These are phyloP conservation scores for Tilletia caries DNA, from an alignment of 1,284 basidiomycete genomes.

Conservation along the genomic window DNA sequence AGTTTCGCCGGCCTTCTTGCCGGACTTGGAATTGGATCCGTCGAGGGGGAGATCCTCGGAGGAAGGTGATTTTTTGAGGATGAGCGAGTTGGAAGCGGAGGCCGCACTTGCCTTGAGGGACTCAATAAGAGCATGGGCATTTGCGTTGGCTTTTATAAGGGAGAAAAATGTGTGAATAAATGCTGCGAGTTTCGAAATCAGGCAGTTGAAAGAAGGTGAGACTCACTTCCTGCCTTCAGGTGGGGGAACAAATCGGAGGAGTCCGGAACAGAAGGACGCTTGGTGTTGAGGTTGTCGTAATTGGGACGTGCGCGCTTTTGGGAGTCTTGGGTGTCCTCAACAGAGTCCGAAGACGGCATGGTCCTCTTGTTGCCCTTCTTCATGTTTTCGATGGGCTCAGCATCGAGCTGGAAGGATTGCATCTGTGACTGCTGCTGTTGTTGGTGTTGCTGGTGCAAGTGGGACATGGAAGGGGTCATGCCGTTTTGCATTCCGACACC, in stretches of 20 bases:
- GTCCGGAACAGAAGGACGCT: background rate
- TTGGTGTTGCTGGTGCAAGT: constrained; percentile 15
- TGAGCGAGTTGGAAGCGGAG: background rate
- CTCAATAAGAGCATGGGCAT: constrained; percentile 19
- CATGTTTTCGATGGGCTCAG: constrained; percentile 27
- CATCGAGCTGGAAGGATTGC: constrained; percentile 36
- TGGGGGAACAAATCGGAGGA: constrained; percentile 6
- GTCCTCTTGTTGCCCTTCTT: constrained; percentile 35
- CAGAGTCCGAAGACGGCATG: constrained; percentile 28
- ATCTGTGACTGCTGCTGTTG: constrained; percentile 32
- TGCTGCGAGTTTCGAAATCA: background rate
- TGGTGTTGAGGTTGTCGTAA: background rate
- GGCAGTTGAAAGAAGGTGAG: background rate
- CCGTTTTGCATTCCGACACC: background rate
- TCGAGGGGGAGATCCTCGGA: background rate
- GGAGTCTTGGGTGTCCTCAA: constrained; percentile 10
- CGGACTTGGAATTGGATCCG: background rate
- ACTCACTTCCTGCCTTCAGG: constrained; percentile 12
- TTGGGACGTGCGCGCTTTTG: background rate
- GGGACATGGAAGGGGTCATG: background rate
- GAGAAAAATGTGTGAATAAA: background rate
- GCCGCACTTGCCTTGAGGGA: background rate
- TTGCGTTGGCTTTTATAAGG: constrained; percentile 22
- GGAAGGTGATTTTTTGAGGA: constrained; percentile 10
- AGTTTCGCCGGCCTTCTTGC: background rate